Evolutionary conservation across 352 stramenopile species (phyloP).

Genomic region (Saprolegnia parasitica): DNA sequence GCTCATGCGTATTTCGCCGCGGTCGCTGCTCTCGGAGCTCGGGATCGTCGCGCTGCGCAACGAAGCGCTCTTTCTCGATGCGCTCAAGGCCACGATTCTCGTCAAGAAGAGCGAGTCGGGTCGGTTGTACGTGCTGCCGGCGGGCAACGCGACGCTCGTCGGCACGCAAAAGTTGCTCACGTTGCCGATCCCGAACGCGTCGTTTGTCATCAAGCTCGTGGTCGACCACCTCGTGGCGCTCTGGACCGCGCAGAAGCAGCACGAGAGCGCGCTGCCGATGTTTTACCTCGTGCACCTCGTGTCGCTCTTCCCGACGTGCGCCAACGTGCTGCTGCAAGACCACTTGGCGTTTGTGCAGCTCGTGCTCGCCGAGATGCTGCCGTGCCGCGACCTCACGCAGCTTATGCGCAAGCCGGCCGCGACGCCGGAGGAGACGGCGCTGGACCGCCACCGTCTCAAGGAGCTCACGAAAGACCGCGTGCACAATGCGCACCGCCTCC

Average conservation of each 20-base stretch:
- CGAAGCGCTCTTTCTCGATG: slow-evolving; percentile 69
- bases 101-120: slow-evolving; percentile 80
- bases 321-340: slow-evolving; percentile 57
- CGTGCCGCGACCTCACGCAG: slow-evolving; percentile 61
- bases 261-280: slow-evolving; percentile 47
- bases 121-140: slow-evolving; percentile 62
- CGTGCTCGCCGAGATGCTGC: slow-evolving; percentile 63
- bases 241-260: slow-evolving; percentile 51
- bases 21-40: slow-evolving; percentile 75
- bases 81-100: slow-evolving; percentile 56
- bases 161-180: slow-evolving; percentile 1
- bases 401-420: slow-evolving; percentile 39
- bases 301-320: slow-evolving; percentile 58
- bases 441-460: slow-evolving; percentile 35
- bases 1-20: slow-evolving; percentile 78
- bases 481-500: slow-evolving; percentile 56
- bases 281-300: slow-evolving; percentile 71
- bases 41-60: slow-evolving; percentile 63
- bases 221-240: slow-evolving; percentile 50
- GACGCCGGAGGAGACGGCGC: slow-evolving; percentile 35
- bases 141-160: slow-evolving; percentile 10
- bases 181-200: slow-evolving; percentile 24
- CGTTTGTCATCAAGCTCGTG: slow-evolving; percentile 30
- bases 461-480: slow-evolving; percentile 54
- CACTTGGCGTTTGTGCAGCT: slow-evolving; percentile 46